Percentiles rank a stretch among this genome's conserved stretches.
Evolutionary conservation across 352 stramenopile species (phyloP).

Genomic region (Phytophthora multivora): DNA sequence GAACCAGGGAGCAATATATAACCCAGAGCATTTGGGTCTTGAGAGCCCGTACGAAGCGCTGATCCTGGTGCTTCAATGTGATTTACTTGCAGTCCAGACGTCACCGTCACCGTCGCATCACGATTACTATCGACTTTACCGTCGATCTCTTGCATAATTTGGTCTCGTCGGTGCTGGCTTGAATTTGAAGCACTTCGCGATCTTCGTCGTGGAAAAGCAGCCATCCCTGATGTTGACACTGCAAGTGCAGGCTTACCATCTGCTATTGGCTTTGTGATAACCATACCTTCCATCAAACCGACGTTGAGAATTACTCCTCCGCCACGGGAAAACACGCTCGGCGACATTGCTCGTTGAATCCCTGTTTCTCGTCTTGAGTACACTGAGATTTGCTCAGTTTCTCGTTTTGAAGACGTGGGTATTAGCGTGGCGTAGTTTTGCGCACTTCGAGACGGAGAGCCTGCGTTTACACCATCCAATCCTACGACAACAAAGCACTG

Average conservation of each 20-base stretch:
- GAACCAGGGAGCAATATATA: slow-evolving; percentile 16
- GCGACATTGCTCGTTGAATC: slow-evolving; percentile 12
- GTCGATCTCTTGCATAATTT: slow-evolving; percentile 5
- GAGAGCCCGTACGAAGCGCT: slow-evolving; percentile 7
- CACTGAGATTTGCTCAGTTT: slow-evolving; percentile 1
- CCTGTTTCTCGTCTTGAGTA: slow-evolving; percentile 18
- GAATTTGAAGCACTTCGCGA: slow-evolving; percentile 25
- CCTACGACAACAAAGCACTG: not conserved
- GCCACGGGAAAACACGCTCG: slow-evolving; percentile 8
- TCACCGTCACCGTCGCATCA: slow-evolving; percentile 1
- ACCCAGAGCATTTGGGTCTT: slow-evolving; percentile 17
- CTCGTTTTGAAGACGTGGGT: slow-evolving; percentile 15
- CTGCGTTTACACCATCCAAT: not conserved
- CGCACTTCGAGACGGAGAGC: not conserved
- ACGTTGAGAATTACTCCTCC: slow-evolving; percentile 37
- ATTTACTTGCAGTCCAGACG: slow-evolving; percentile 16
- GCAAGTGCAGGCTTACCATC: slow-evolving; percentile 12
- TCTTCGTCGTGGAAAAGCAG: slow-evolving; percentile 26
- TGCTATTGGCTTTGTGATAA: slow-evolving; percentile 15
- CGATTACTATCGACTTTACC: slow-evolving; percentile 20
- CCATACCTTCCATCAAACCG: slow-evolving; percentile 25
- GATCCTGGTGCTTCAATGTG: slow-evolving; percentile 23
- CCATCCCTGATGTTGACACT: slow-evolving; percentile 7
- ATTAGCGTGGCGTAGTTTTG: slow-evolving; percentile 1
- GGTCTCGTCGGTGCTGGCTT: slow-evolving; percentile 27